Base-by-base conservation (phyloP, 345 rosid genomes). In the Lenwebbia sp. region DNA sequence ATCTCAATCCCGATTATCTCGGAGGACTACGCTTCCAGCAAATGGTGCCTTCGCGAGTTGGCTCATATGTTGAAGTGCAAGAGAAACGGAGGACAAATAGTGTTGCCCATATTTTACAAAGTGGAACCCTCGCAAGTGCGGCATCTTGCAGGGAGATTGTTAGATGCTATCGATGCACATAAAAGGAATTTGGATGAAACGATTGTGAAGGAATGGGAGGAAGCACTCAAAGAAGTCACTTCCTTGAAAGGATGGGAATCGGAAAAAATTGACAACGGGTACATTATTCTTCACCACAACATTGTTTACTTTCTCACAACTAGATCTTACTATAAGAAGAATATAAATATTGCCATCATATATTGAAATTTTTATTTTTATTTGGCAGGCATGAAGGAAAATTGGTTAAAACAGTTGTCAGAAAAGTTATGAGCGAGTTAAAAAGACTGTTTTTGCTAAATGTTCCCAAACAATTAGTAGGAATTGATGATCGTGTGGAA, bases 131-230 rank as follows among this genome's bases (percentile, higher is more conserved):
- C 2, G 0, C 3, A n/a, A 0, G 7, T 6, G 30, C 3, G 6
- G 3, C 6, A 56, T 57, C 15, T 2, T 11, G n/a, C 0, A 0
- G 37, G 30, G 1, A 26, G 21, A n/a, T 28, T 60, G 0, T 0
- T 33, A n/a, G 21, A 0, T 60, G 74, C 37, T 60, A 28, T 60
- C 21, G 13, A 60, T 13, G 2, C 37, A 28, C 5, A 60, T 58
- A 11, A 58, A 58, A 5, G 13, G 70, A 58, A 58, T 0, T n/a
- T n/a, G 30, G 70, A 12, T 0, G 7, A n/a, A n/a, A n/a, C 0
- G 4, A 0, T 2, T 51, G 53, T 51, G 5, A 0, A 57, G 37
- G 14, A 58, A n/a, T 58, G 70, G 70, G 8, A n/a, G 13, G 1
- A 58, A 58, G 33, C 1, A 0, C 37, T 58, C 0, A n/a, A 26